Base-by-base conservation (phyloP, 176 grass and related monocot species). In the Dactylis glomerata region DNA sequence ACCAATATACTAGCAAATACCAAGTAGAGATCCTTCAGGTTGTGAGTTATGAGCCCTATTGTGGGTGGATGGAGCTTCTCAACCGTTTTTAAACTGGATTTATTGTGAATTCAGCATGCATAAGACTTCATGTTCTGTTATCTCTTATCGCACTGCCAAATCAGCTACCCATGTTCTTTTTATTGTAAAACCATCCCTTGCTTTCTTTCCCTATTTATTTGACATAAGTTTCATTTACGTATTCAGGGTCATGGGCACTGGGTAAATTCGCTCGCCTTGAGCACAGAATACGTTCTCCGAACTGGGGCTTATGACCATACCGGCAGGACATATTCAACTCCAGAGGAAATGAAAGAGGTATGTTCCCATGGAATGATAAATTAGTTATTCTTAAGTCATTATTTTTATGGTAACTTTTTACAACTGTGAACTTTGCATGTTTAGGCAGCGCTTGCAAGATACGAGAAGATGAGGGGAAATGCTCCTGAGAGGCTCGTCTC, bases 281-380 rank as follows among this genome's bases (percentile, higher is more conserved):
- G 93, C 85, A 95, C 96, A 19, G 96, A 98, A 84, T 98, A 95
- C 88, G 91, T 95, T 88, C 91, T 98, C n/a, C 87, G 96, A n/a
- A 95, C 93, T 46, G 96, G 96, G 67, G 91, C 93, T 51, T 98
- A 85, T 76, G 96, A 98, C 76, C 96, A 98, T 86, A 95, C 96
- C 36, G 56, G 89, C 37, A 98, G 94, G 78, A 91, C 87, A 81
- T 98, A 87, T 90, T 92, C 93, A 64, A 92, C 89, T 30, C 81
- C 96, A 40, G 91, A 90, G 49, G 93, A 92, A 89, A 98, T 95
- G 96, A 95, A 95, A 75, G 95, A 92, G 88, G 92, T 94, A 88
- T 41, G 66, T 55, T 78, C 19, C 9, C 5, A 17, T 3, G 5
- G 19, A 73, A 58, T 15, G 27, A 22, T 0, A 80, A 81, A 51